Conservation (phyloP, 2,329 filamentous ascomycete genomes). For the Rhynchosporium secalis region DNA sequence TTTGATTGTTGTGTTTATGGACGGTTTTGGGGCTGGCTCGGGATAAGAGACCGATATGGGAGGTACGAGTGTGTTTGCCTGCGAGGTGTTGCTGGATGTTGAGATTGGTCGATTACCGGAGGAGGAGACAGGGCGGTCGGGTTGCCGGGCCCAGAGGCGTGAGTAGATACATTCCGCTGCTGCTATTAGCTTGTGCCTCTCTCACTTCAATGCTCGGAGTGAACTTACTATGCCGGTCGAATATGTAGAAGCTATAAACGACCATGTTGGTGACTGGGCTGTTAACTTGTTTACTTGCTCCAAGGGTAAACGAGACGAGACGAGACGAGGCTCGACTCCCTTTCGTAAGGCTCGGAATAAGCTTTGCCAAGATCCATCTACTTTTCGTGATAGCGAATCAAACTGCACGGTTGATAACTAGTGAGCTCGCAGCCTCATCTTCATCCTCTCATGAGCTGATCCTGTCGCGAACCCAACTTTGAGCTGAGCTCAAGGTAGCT, state of each 20-base stretch:
- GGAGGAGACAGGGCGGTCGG: slow-evolving; percentile 32
- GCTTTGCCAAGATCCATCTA: slow-evolving; percentile 23
- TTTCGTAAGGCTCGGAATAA: slow-evolving; percentile 21
- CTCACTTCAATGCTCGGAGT: neutral
- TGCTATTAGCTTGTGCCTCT: slow-evolving; percentile 16
- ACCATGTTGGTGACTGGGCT: slow-evolving; percentile 59
- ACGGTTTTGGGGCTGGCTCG: slow-evolving; percentile 8
- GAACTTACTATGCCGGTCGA: slow-evolving; percentile 88
- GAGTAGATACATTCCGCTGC: slow-evolving; percentile 97
- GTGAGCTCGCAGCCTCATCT: slow-evolving; percentile 17
- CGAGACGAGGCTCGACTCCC: slow-evolving; percentile 11
- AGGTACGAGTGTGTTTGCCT: slow-evolving; percentile 13
- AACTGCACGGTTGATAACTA: neutral
- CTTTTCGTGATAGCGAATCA: slow-evolving; percentile 8
- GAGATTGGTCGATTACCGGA: slow-evolving; percentile 49
- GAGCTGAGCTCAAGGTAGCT: neutral
- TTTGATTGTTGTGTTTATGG: slow-evolving; percentile 42
- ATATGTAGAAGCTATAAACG: slow-evolving; percentile 98
- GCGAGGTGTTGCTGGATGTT: slow-evolving; percentile 43
- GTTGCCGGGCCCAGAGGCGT: slow-evolving; percentile 66
- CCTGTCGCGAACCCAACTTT: neutral
- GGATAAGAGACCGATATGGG: neutral
- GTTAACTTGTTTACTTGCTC: slow-evolving; percentile 6
- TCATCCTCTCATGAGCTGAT: slow-evolving; percentile 6
- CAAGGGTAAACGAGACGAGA: neutral